Conservation (phyloP, 495 filamentous ascomycete genomes). For the Tetracladium setigerum region DNA sequence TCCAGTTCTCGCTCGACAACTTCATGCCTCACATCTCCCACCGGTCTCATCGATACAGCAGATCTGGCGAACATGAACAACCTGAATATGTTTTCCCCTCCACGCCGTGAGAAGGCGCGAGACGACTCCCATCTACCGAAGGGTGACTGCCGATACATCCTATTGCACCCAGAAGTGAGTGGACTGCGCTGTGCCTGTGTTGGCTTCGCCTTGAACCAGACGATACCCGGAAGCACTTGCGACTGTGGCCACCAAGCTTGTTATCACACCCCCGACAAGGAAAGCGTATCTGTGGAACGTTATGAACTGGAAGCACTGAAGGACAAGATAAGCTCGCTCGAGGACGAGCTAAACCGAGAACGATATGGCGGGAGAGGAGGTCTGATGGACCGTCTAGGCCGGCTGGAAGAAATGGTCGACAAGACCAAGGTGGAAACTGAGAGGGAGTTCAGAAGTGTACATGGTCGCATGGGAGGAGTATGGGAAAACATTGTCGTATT, state of each 20-base stretch:
- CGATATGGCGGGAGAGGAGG: conserved; percentile 26
- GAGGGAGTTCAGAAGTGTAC: conserved; percentile 40
- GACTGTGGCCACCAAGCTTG: conserved; percentile 49
- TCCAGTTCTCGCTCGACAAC: not conserved
- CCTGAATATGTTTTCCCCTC: conserved; percentile 19
- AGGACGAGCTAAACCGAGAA: conserved; percentile 39
- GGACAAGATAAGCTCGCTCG: conserved; percentile 36
- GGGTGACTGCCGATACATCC: conserved; percentile 48
- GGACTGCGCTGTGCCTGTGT: conserved; percentile 48
- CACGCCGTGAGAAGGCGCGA: conserved; percentile 21
- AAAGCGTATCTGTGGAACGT: conserved; percentile 22
- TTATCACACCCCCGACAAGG: conserved; percentile 38
- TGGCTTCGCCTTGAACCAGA: conserved; percentile 42
- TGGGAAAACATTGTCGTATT: conserved; percentile 41
- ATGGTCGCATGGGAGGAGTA: conserved; percentile 41
- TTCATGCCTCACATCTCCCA: conserved; percentile 18
- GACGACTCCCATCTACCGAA: conserved; percentile 35
- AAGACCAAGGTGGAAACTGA: conserved; percentile 38
- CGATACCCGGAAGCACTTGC: conserved; percentile 41
- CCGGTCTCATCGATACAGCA: conserved; percentile 17
- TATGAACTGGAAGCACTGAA: conserved; percentile 38
- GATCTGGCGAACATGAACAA: conserved; percentile 10
- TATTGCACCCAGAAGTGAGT: conserved; percentile 44
- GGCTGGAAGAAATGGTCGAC: conserved; percentile 44
- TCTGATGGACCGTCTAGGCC: conserved; percentile 34